Percentiles rank a stretch among this genome's conserved stretches.
Conservation (phyloP, 495 filamentous ascomycete species). For the Letharia lupina region DNA sequence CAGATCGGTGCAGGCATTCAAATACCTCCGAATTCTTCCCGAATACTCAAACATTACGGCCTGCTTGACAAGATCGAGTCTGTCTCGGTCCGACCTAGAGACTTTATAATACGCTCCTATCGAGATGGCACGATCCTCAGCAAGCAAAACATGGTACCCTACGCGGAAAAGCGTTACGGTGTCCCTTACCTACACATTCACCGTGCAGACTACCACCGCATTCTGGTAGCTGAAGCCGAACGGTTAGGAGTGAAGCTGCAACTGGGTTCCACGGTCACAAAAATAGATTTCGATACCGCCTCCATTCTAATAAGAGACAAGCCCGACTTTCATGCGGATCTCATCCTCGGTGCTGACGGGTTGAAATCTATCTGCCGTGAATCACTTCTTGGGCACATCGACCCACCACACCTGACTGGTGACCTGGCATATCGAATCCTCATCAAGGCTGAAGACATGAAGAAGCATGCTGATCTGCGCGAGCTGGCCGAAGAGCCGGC, state of each 20-base stretch:
- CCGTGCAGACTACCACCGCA: constrained; percentile 49
- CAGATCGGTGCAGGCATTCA: constrained; percentile 54
- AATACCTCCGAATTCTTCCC: constrained; percentile 46
- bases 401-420: constrained; percentile 44
- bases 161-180: constrained; percentile 30
- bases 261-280: constrained; percentile 37
- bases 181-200: constrained; percentile 44
- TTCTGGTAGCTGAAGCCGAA: constrained; percentile 42
- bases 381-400: constrained; percentile 35
- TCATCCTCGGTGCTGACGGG: constrained; percentile 49
- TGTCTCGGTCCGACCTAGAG: constrained; percentile 43
- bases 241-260: constrained; percentile 46
- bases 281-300: constrained; percentile 36
- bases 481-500: constrained; percentile 26
- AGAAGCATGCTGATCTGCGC: constrained; percentile 37
- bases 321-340: constrained; percentile 35
- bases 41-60: constrained; percentile 45
- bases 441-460: constrained; percentile 42
- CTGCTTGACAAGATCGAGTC: constrained; percentile 39
- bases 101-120: constrained; percentile 51
- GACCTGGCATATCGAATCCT: constrained; percentile 56
- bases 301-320: constrained; percentile 33
- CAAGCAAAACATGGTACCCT: constrained; percentile 34
- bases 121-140: constrained; percentile 46
- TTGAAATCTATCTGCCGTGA: constrained; percentile 44